Evolutionary conservation across 345 rosid genomes (phyloP), one percentile per base, ranked within the genome.

Genomic region (Eucalyptus pauciflora): DNA sequence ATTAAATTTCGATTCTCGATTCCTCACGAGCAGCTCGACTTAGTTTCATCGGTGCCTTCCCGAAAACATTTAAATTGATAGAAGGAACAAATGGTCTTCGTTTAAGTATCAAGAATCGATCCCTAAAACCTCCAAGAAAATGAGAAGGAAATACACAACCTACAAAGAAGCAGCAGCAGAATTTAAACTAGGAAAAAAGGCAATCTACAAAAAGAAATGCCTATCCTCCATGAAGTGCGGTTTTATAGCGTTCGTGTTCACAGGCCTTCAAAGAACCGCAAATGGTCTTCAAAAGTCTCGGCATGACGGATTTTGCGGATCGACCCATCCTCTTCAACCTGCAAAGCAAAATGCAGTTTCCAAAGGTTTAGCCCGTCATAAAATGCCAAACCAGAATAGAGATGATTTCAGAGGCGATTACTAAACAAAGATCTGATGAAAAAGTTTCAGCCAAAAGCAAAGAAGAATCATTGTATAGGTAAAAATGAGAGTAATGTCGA

Each of bases 321-420:
- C 1, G 95, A 94, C 46, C 98, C 98, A 93, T 96, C 98, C 89
- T 96, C 98, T 91, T 96, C 96, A 50, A 97, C 96, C 99, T 97
- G 87, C 41, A 87, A 87, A 41, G 48, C 48, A 20, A 20, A 76
- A 76, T 41, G 29, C 27, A 76, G 27, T 41, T 76, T 20, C 16
- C 85, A 86, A 15, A 83, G 60, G 64, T 54, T 31, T 20, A 69
- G 45, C n/a, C 13, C 18, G 14, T 76, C 50, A 37, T 29, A 24
- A 12, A 51, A 50, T 31, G 58, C 69, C 50, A 33, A 45, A n/a
- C 89, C 50, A 31, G 6, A 41, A 43, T 10, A 76, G 48, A 20
- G 48, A 76, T 20, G 48, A 76, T 41, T 76, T 76, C 85, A 76
- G 48, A 20, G 29, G 83, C 46, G 41, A 64, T 31, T 64, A 64